These are phyloP conservation scores for Pseudoscleropodium purum DNA, from an alignment of 225 moss, liverwort and hornwort species.

Conservation along the genomic window DNA sequence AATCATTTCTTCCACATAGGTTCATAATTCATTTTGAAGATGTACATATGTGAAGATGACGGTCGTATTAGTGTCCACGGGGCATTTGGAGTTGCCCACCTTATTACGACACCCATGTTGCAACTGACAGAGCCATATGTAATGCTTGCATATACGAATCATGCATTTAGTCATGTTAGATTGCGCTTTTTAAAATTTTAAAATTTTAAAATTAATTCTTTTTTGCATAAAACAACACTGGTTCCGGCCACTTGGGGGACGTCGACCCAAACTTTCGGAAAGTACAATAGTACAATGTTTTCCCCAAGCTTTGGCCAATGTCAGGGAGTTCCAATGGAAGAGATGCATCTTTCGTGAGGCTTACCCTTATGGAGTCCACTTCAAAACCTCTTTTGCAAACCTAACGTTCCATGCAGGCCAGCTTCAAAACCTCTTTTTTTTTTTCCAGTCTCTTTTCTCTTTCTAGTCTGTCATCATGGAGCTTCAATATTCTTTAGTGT, in stretches of 20 bases:
- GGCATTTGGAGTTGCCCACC: too few species aligned
- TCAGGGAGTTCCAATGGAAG: background rate
- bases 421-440: background rate
- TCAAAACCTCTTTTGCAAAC: background rate
- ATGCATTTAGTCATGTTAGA: background rate
- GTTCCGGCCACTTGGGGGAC: background rate
- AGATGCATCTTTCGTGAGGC: background rate
- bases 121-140: too few species aligned
- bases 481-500: background rate
- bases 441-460: too few species aligned
- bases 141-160: background rate
- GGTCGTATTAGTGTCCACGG: too few species aligned
- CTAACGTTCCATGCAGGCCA: background rate
- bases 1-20: too few species aligned
- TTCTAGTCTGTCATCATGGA: background rate
- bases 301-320: background rate
- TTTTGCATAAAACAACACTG: too few species aligned
- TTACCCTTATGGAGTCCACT: background rate
- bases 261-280: background rate
- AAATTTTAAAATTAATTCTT: too few species aligned
- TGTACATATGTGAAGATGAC: too few species aligned
- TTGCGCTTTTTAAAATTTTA: background rate
- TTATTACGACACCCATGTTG: too few species aligned
- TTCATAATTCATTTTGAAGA: too few species aligned
- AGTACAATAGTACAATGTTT: background rate